Evolutionary conservation across 2,329 filamentous ascomycete genomes (phyloP).

Genomic region (Clarireedia paspali): DNA sequence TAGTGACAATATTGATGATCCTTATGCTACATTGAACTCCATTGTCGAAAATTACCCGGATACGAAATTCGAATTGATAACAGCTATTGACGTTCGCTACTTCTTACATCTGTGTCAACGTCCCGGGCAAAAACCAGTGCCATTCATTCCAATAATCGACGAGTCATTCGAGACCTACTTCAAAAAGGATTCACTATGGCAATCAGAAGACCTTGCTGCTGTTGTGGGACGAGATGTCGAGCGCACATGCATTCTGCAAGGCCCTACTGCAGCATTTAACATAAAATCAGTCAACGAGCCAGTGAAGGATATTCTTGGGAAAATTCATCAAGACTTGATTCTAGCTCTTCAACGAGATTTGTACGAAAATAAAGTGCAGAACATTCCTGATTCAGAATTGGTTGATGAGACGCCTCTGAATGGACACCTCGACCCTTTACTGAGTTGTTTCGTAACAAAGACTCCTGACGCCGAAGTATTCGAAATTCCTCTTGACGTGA

Average conservation of each 20-base stretch:
- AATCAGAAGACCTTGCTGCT: conserved; percentile 90
- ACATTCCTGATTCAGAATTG: too few relatives aligned
- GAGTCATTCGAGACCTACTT: conserved; percentile 98
- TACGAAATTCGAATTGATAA: conserved; percentile 81
- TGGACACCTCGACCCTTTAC: too few relatives aligned
- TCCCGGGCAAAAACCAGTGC: conserved; percentile 85
- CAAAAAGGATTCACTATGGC: conserved; percentile 99
- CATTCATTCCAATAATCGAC: conserved; percentile 85
- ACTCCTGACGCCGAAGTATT: too few relatives aligned
- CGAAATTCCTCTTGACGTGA: too few relatives aligned
- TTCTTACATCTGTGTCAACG: conserved; percentile 85
- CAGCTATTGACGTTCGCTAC: conserved; percentile 90
- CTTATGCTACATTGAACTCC: conserved; percentile 65
- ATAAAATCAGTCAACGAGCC: conserved; percentile 83
- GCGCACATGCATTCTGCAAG: conserved; percentile 88
- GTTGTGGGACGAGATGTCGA: conserved; percentile 91
- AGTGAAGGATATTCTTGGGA: conserved; percentile 83
- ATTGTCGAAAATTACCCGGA: conserved; percentile 79
- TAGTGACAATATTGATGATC: conserved; percentile 65
- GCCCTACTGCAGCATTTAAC: conserved; percentile 82
- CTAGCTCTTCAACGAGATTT: conserved; percentile 33
- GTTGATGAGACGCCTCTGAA: too few relatives aligned
- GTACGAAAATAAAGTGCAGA: too few relatives aligned
- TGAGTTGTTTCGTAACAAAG: too few relatives aligned
- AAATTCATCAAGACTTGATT: background rate